A percentile compares a stretch with the other conserved stretches of the same genome.
Conservation (phyloP, 2,329 filamentous ascomycete species). For the Cladosporium sp. region DNA sequence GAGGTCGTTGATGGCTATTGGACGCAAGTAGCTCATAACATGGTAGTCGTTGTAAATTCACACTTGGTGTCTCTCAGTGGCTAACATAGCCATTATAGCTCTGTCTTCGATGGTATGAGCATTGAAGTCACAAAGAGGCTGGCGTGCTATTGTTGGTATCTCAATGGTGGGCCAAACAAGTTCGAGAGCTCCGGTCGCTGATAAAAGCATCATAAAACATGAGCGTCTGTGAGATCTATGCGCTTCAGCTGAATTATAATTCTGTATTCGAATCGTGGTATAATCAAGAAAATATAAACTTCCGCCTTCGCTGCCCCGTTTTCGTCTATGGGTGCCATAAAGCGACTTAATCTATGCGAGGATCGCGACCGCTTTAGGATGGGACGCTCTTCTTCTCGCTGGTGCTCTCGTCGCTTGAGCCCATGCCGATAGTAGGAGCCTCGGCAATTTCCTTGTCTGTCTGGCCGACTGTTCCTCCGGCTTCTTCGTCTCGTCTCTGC, state of each 20-base stretch:
- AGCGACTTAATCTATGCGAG: not conserved
- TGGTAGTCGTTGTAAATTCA: not conserved
- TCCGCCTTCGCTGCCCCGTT: not conserved
- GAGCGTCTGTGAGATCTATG: too few species aligned
- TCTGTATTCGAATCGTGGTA: not conserved
- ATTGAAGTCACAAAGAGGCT: too few species aligned
- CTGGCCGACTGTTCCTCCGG: not conserved
- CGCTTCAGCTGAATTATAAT: not conserved
- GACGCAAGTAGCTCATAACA: conserved; percentile 24
- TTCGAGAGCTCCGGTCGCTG: too few species aligned
- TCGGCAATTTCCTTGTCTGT: not conserved
- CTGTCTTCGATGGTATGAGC: too few species aligned
- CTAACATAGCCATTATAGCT: too few species aligned
- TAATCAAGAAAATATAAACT: not conserved
- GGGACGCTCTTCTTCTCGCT: conserved; percentile 5
- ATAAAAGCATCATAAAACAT: too few species aligned
- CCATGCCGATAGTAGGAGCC: not conserved
- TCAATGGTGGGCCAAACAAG: not conserved
- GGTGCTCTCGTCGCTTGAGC: conserved; percentile 4
- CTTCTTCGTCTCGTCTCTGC: conserved; percentile 31
- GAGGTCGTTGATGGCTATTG: conserved; percentile 24
- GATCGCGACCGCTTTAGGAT: not conserved
- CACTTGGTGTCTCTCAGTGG: too few species aligned
- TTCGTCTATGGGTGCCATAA: not conserved
- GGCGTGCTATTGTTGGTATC: not conserved